Base-by-base conservation (phyloP, 139 green algal genomes). In the Chlorella sp. region DNA sequence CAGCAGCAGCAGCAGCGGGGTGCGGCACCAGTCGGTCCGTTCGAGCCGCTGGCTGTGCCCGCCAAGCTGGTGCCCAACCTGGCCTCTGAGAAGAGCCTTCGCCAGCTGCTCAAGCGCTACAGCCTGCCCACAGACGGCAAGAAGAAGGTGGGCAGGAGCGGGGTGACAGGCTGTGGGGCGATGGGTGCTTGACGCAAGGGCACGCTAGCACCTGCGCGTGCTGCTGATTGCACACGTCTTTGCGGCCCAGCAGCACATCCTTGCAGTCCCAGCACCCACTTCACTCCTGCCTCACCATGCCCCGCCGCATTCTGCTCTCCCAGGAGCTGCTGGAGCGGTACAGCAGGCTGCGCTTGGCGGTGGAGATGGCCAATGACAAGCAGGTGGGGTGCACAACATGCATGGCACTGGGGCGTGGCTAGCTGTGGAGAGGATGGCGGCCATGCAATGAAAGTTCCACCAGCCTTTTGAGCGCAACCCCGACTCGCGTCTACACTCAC, bases 241-340 rank as follows among this genome's bases (percentile, higher is more conserved):
- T n/a, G n/a, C n/a, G n/a, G n/a, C n/a, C n/a, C n/a, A n/a, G n/a
- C n/a, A n/a, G n/a, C n/a, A n/a, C n/a, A n/a, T n/a, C n/a, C n/a
- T n/a, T n/a, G n/a, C n/a, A n/a, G n/a, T n/a, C n/a, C n/a, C n/a
- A n/a, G n/a, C n/a, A n/a, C n/a, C n/a, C n/a, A n/a, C n/a, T n/a
- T n/a, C n/a, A n/a, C n/a, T n/a, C n/a, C n/a, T 51, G 26, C 34
- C 20, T 4, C 25, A 23, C 56, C n/a, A n/a, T n/a, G n/a, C n/a
- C n/a, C n/a, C n/a, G n/a, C n/a, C n/a, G n/a, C n/a, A n/a, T n/a
- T n/a, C n/a, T n/a, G n/a, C n/a, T n/a, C n/a, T n/a, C n/a, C n/a
- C n/a, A 75, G 34, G 87, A 90, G 18, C 44, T 90, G 56, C 38
- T 88, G 57, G 87, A 88, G 57, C 80, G 82, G 60, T 90, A 88